phyloP scores from a whole-genome alignment of 257 asterid species.

The Hygrophila difformis region DNA sequence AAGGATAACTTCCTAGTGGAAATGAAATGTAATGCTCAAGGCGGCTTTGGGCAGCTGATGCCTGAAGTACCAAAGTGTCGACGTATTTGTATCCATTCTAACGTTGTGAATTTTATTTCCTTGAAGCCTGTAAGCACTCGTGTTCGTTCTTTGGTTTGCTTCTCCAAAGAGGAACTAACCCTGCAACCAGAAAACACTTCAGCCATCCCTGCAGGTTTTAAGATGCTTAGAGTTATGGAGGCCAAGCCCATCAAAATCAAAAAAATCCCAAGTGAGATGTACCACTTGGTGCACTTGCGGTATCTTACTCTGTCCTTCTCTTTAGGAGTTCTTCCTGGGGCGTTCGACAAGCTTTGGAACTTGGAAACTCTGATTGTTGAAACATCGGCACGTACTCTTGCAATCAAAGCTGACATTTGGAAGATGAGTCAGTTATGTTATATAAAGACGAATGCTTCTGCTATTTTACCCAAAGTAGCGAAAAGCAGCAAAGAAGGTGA shows the following conservation, averaged over 20 bases:
- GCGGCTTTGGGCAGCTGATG: neutral
- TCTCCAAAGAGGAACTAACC: conserved; percentile 14
- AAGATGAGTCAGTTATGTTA: no score
- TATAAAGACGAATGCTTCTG: no score
- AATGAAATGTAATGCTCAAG: no score
- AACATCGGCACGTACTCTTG: no score
- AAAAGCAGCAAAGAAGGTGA: neutral
- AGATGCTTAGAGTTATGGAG: conserved; percentile 20
- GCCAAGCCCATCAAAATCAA: conserved; percentile 14
- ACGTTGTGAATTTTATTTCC: conserved; percentile 16
- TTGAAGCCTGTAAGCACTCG: conserved; percentile 17
- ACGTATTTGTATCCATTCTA: conserved; percentile 31
- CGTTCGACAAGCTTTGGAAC: neutral
- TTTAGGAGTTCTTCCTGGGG: conserved; percentile 8
- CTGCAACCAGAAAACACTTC: conserved; percentile 14
- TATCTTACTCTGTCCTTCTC: conserved; percentile 12
- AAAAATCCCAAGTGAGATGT: conserved; percentile 9
- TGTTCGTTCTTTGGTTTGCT: conserved; percentile 29
- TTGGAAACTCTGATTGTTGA: no score
- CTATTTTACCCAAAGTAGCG: neutral
- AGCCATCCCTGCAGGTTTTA: conserved; percentile 21
- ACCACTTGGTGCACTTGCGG: conserved; percentile 17
- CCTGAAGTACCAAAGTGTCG: conserved; percentile 14
- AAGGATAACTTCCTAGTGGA: no score
- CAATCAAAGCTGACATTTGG: no score